A percentile compares a stretch with the other conserved stretches of the same genome.
Evolutionary conservation across 441 rosid genomes (phyloP).

Genomic region (Erysimum cheiri): DNA sequence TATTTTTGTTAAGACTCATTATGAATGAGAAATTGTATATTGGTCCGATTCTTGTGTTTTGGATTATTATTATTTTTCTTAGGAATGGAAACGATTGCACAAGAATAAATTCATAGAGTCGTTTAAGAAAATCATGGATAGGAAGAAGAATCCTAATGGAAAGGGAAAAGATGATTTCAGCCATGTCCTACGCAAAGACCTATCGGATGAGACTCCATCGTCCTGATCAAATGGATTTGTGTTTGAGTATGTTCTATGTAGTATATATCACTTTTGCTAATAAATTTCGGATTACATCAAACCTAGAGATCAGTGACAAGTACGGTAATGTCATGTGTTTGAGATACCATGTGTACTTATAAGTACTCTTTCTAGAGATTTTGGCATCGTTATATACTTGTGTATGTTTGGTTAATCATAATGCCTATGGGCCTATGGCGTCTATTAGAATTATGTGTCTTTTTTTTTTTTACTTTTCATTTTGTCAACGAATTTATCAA

Average conservation of each 20-base stretch:
- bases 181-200: neutral
- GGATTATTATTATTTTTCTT: neutral
- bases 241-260: neutral
- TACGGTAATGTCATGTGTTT: neutral
- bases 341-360: neutral
- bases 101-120: slow-evolving; percentile 62
- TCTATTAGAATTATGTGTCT: no score
- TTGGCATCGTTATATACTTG: neutral
- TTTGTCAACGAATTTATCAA: no score
- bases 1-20: neutral
- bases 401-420: no score
- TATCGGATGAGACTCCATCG: neutral
- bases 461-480: no score
- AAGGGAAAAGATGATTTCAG: slow-evolving; percentile 51
- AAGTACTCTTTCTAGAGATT: neutral
- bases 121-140: slow-evolving; percentile 61
- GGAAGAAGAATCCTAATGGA: slow-evolving; percentile 65
- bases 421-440: no score
- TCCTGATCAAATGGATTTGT: slow-evolving; percentile 14
- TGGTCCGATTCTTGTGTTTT: neutral
- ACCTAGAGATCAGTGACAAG: neutral
- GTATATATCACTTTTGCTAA: slow-evolving; percentile 7
- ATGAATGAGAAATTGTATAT: neutral
- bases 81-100: slow-evolving; percentile 77
- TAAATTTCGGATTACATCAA: slow-evolving; percentile 7